Base-by-base conservation (phyloP, 176 grass and related monocot species). In the Pontederia paniculata region DNA sequence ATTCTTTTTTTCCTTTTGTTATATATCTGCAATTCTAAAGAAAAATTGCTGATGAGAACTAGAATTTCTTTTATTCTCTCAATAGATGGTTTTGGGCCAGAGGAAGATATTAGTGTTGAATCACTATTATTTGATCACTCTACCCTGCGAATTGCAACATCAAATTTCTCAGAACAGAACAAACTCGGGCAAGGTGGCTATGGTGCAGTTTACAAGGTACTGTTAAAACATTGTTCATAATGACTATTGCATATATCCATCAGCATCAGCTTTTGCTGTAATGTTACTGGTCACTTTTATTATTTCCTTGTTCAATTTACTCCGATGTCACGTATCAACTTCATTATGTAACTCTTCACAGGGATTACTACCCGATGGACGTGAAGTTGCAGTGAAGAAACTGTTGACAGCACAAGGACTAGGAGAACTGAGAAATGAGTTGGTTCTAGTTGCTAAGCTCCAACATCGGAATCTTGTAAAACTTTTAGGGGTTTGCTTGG, bases 381-480 rank as follows among this genome's bases (percentile, higher is more conserved):
- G 67, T 62, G 81, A 77, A 62, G 65, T 89, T 74, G 85, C 81
- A 50, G 85, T 75, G 8, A 89, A 84, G 52, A 81, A 62, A 42
- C 72, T 95, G 9, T 88, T 81, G 4, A 69, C 77, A 53, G 43
- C 55, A 9, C 89, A 94, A 88, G 84, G 84, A 44, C 62, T 95
- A 18, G 52, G 65, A 41, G 89, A 95, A 65, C 63, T 89, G n/a
- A 60, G 63, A 60, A 89, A 81, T 22, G 82, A 85, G 45, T 57
- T 72, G 9, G 57, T 81, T 53, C 81, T 84, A 66, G 74, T 88
- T 65, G 84, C 89, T 44, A 94, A 88, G 44, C 80, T 88, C 69
- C 78, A 75, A 64, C 84, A 95, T 56, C 88, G 67, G 57, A 95
- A 95, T 88, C 73, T 95, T 54, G 81, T 95, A 22, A 87, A 72